Conservation (phyloP, 2,329 filamentous ascomycete genomes). For the Tympanopsis confertula region DNA sequence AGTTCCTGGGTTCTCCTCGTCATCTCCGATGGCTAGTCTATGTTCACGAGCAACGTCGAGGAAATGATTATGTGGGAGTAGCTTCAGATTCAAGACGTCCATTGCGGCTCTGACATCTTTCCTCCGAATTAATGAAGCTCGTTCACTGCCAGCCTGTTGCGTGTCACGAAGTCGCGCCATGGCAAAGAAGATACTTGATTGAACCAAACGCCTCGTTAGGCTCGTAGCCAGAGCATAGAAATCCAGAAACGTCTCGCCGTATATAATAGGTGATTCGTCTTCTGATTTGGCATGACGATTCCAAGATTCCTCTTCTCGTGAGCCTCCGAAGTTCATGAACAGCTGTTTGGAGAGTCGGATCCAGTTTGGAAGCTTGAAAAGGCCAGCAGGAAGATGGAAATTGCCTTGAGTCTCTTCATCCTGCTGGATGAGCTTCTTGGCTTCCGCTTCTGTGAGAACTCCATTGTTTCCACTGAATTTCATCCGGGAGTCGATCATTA, state of each 20-base stretch:
- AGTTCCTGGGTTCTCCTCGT: constrained; percentile 7
- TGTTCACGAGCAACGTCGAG: constrained; percentile 10
- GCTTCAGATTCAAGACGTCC: constrained; percentile 36
- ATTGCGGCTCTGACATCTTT: constrained; percentile 42
- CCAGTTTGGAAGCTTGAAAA: constrained; percentile 36
- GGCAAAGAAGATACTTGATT: constrained; percentile 44
- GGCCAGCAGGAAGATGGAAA: constrained; percentile 23
- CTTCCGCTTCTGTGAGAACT: no score
- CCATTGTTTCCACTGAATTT: no score
- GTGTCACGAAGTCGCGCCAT: constrained; percentile 36
- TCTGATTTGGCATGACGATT: constrained; percentile 23
- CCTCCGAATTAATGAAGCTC: constrained; percentile 3
- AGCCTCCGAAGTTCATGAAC: constrained; percentile 42
- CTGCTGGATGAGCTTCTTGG: no score
- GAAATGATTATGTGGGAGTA: constrained; percentile 7
- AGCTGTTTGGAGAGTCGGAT: constrained; percentile 33
- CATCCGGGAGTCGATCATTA: no score
- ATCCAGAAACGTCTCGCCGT: constrained; percentile 44
- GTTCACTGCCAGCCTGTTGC: constrained; percentile 8
- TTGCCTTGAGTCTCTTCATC: constrained; percentile 11
- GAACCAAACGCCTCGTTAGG: constrained; percentile 43
- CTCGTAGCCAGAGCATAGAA: constrained; percentile 43
- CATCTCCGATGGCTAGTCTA: constrained; percentile 10
- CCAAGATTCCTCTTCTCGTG: constrained; percentile 35
- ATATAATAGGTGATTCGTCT: constrained; percentile 39